Conservation (phyloP, 2,329 filamentous ascomycete species). For the Monosporascus sp. region DNA sequence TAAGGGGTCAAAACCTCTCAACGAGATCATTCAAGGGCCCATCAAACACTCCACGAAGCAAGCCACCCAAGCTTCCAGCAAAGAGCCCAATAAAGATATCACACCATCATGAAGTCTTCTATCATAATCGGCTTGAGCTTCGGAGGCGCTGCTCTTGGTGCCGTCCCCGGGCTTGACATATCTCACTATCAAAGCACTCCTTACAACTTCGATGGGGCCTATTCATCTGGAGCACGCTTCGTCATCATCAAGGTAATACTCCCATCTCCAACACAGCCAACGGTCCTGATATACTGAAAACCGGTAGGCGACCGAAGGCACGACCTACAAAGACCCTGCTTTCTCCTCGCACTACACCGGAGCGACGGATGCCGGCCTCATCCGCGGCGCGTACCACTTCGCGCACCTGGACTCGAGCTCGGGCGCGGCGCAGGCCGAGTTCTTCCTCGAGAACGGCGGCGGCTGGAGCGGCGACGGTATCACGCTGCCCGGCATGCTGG, state of each 20-base stretch:
- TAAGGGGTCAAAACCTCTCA: too few relatives aligned
- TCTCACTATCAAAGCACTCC: conserved; percentile 31
- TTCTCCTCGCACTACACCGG: conserved; percentile 45
- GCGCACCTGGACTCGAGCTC: conserved; percentile 39
- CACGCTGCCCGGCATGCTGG: conserved; percentile 53
- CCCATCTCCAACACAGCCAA: too few relatives aligned
- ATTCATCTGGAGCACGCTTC: conserved; percentile 34
- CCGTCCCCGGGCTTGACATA: conserved; percentile 37
- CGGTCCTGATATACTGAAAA: neutral
- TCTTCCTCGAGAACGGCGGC: conserved; percentile 47
- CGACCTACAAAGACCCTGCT: conserved; percentile 34
- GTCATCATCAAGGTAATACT: conserved; percentile 37
- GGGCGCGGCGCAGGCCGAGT: conserved; percentile 43
- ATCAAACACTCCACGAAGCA: too few relatives aligned
- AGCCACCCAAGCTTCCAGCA: too few relatives aligned
- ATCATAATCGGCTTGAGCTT: conserved; percentile 10
- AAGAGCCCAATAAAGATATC: too few relatives aligned
- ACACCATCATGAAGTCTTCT: conserved; percentile 11
- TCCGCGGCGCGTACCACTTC: conserved; percentile 53
- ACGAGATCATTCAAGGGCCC: too few relatives aligned
- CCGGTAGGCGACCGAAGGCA: conserved; percentile 46
- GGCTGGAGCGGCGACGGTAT: conserved; percentile 48
- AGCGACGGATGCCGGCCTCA: conserved; percentile 44
- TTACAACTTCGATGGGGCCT: conserved; percentile 32
- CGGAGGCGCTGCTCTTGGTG: conserved; percentile 19